phyloP scores from a whole-genome alignment of 805 yeast species.

The Ogataea trehaloabstinens region DNA sequence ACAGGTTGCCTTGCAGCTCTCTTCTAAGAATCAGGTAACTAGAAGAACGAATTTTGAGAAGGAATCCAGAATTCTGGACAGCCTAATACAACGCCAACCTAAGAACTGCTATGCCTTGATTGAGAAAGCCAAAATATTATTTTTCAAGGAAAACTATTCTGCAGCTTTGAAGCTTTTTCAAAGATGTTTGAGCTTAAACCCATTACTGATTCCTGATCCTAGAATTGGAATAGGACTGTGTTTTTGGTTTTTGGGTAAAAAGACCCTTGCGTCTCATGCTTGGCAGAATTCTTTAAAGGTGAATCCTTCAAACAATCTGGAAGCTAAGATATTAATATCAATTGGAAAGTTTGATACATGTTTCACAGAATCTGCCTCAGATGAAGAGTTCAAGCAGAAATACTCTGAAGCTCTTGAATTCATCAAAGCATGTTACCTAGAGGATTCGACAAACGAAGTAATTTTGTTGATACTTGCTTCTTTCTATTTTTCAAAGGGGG shows the following conservation, averaged over 20 bases:
- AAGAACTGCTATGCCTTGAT: conserved; percentile 72
- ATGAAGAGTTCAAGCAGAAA: conserved; percentile 56
- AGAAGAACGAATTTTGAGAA: conserved; percentile 63
- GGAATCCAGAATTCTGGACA: conserved; percentile 68
- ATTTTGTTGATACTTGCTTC: conserved; percentile 66
- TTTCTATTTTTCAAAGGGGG: conserved; percentile 67
- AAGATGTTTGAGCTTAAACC: conserved; percentile 72
- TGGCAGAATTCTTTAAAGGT: conserved; percentile 81
- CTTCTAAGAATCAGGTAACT: conserved; percentile 63
- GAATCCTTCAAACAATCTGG: conserved; percentile 50
- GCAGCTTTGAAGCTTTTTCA: conserved; percentile 82
- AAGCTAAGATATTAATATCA: conserved; percentile 64
- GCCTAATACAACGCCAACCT: conserved; percentile 50
- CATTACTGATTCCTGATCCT: conserved; percentile 83
- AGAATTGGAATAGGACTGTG: conserved; percentile 93
- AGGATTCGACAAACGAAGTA: conserved; percentile 51
- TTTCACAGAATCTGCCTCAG: conserved; percentile 52
- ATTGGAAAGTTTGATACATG: conserved; percentile 67
- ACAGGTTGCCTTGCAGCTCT: conserved; percentile 59
- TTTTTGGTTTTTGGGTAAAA: conserved; percentile 84
- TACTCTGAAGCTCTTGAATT: conserved; percentile 61
- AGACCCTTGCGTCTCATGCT: conserved; percentile 69
- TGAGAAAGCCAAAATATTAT: conserved; percentile 80
- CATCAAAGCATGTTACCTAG: conserved; percentile 39
- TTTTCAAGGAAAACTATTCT: conserved; percentile 67